Base-by-base conservation (phyloP, 1,284 basidiomycete genomes). In the Apiotrichum akiyoshidainum region DNA sequence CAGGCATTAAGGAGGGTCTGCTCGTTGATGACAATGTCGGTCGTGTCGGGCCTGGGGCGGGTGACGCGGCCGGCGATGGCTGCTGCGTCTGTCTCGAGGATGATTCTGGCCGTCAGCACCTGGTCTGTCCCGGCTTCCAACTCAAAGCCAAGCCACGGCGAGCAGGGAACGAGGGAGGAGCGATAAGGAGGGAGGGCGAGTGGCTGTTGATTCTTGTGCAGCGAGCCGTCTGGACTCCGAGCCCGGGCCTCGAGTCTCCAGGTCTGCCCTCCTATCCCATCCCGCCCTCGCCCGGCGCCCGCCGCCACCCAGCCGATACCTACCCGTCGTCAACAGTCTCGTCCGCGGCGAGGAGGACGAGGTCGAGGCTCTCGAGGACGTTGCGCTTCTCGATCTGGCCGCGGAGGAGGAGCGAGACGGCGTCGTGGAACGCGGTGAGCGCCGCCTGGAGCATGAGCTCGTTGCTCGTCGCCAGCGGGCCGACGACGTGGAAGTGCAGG, bases 301-400 rank as follows among this genome's bases (percentile, higher is more conserved):
- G 37, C 17, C 44, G 10, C 35, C 46, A 33, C 40, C 35, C 7
- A 17, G 9, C 2, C 10, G 11, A 51, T 47, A 83, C 87, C 71
- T 74, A 96, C 94, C 94, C 95, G 73, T 99, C 93, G 78, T 99
- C 96, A 54, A 99, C 86, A 8, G 92, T 94, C 81, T 99, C 96
- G 79, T 99, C 96, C 48, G 98, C 80, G 63, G 93, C 95, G 17
- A 99, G 81, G 53, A 97, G 81, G 7, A 97, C 90, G 62, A 99
- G 73, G 79, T 99, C 96, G 54, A 99, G 79, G 78, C 94, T 97
- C 80, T 99, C 96, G 56, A 99, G 80, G 46, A 99, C 87, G 17
- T 88, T 90, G 14, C 94, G 84, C 82, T 98, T 99, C 82, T 99
- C 96, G 31, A 99, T 85, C 71, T 94, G 88, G 73, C 92, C 91